Conservation (phyloP, 2,329 filamentous ascomycete genomes). For the Ascochyta rabiei region DNA sequence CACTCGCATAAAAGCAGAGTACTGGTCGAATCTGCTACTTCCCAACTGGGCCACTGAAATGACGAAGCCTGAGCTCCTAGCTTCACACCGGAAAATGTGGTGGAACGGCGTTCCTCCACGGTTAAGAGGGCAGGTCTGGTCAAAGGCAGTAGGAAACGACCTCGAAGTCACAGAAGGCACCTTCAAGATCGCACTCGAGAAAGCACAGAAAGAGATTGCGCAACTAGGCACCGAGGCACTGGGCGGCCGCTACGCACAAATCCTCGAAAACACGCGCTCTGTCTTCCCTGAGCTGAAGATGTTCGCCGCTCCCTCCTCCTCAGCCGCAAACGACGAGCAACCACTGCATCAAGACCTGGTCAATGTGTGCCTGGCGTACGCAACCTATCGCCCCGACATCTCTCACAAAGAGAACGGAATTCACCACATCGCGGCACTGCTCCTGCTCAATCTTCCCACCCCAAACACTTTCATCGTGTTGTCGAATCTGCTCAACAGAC, state of each 20-base stretch:
- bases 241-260: constrained; percentile 32
- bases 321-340: constrained; percentile 52
- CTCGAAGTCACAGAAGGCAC: constrained; percentile 70
- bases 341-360: constrained; percentile 71
- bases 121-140: constrained; percentile 72
- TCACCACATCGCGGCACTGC: constrained; percentile 74
- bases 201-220: constrained; percentile 64
- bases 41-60: constrained; percentile 78
- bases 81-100: constrained; percentile 70
- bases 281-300: constrained; percentile 77
- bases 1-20: constrained; percentile 56
- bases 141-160: constrained; percentile 74
- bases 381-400: constrained; percentile 82
- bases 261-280: constrained; percentile 62
- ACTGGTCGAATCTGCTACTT: constrained; percentile 79
- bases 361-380: constrained; percentile 78
- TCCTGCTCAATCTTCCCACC: constrained; percentile 73
- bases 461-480: constrained; percentile 72
- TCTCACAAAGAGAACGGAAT: constrained; percentile 69
- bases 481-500: constrained; percentile 78
- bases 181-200: constrained; percentile 71
- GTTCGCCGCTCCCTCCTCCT: constrained; percentile 60
- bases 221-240: constrained; percentile 58
- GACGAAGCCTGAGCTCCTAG: constrained; percentile 43
- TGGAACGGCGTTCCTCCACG: constrained; percentile 79